Evolutionary conservation across 805 yeast genomes (phyloP), one percentile per base, ranked within the genome.

Genomic region (Candida golubevii): DNA sequence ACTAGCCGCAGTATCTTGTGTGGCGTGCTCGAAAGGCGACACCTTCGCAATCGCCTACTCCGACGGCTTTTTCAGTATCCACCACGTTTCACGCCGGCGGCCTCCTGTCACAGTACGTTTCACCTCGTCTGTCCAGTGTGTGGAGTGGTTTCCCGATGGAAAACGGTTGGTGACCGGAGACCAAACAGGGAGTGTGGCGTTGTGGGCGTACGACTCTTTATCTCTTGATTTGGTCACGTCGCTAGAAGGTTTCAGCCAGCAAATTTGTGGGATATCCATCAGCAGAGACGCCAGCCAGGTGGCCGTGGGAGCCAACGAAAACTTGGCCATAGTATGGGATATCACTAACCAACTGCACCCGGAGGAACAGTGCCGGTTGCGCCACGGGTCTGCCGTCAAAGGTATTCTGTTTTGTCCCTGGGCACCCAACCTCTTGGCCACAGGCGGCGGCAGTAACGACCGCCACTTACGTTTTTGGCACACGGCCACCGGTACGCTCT

Each of bases 341-440:
- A 73, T 85, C 15, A 32, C 15, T 10, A 58, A 11, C 0, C 35
- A 29, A 6, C 5, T 12, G 5, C 33, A 31, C 10, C 85, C 91
- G 8, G 55, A 43, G 18, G 54, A 77, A 38, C 62, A 66, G 47
- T 79, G 72, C 57, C 59, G 63, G 8, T 66, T 89, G 41, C 78
- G 74, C 1, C 97, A 90, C 56, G 66, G 70, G 2, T 95, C 96
- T 1, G 97, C 97, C 0, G 90, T 90, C 0, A 89, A 89, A 55
- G 97, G 96, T 0, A 69, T 90, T 36, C 85, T 91, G 4, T 90
- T 79, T 55, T 90, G 97, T 59, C 97, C 97, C 0, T 89, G 97
- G 97, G 75, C 88, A 14, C 79, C 79, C 11, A 74, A 84, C 2
- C 64, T 90, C 8, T 61, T 90, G 31, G 97, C 91, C 0, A 88